Percentiles rank a stretch among this genome's conserved stretches.
Conservation (phyloP, 2,329 filamentous ascomycete genomes). For the Cladosporium sp. region DNA sequence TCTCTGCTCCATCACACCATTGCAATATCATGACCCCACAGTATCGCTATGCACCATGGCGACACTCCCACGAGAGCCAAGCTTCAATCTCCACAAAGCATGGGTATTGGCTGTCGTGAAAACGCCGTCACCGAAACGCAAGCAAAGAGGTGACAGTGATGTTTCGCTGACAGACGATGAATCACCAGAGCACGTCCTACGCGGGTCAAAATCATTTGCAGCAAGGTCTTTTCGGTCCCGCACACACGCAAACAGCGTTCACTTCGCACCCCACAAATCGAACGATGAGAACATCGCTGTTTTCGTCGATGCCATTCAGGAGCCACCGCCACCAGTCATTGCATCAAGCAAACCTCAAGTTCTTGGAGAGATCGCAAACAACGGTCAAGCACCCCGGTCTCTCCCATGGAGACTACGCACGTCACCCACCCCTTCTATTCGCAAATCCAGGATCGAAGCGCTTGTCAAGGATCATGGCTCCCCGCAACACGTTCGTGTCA, state of each 20-base stretch:
- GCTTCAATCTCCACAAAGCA: constrained; percentile 7
- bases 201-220: constrained; percentile 33
- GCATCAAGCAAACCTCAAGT: constrained; percentile 17
- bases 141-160: background rate
- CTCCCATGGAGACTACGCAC: constrained; percentile 27
- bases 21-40: background rate
- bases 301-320: constrained; percentile 18
- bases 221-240: constrained; percentile 34
- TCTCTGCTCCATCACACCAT: background rate
- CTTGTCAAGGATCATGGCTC: constrained; percentile 51
- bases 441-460: constrained; percentile 46
- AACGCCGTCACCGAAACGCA: constrained; percentile 15
- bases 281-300: constrained; percentile 30
- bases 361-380: constrained; percentile 32
- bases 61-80: background rate
- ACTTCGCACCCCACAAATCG: constrained; percentile 23
- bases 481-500: constrained; percentile 48
- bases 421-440: constrained; percentile 48
- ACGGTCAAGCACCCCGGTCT: constrained; percentile 26
- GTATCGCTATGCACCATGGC: background rate
- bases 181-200: constrained; percentile 33
- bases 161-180: constrained; percentile 16
- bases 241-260: constrained; percentile 25
- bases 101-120: constrained; percentile 22
- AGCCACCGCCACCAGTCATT: constrained; percentile 11